phyloP scores from a whole-genome alignment of 1,284 basidiomycete species.

The Ganoderma meredithae region DNA sequence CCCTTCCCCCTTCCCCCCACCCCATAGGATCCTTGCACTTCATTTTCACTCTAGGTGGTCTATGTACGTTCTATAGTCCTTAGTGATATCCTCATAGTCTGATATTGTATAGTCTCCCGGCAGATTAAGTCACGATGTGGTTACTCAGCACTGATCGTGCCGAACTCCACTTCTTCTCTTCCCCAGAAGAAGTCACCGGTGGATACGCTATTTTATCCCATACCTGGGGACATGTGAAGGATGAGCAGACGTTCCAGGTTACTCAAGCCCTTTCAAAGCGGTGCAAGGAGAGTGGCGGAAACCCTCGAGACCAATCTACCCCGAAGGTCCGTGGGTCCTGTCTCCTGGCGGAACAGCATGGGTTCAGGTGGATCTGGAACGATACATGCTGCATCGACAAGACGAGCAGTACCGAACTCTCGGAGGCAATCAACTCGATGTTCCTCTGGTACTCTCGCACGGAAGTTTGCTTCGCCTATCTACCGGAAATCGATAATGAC shows the following conservation, averaged over 20 bases:
- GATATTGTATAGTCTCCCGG: not conserved
- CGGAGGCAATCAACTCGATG: conserved; percentile 7
- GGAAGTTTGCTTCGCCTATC: conserved; percentile 8
- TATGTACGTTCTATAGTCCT: not conserved
- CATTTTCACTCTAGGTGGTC: too few species aligned
- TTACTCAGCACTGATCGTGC: conserved; percentile 11
- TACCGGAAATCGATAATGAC: not conserved
- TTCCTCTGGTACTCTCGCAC: conserved; percentile 5
- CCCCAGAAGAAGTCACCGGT: not conserved
- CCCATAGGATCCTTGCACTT: too few species aligned
- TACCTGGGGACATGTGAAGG: not conserved
- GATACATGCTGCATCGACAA: conserved; percentile 13
- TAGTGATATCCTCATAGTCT: not conserved
- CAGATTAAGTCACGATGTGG: conserved; percentile 9
- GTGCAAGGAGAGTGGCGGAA: not conserved
- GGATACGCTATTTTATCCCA: conserved; percentile 10
- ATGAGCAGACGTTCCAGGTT: conserved; percentile 5
- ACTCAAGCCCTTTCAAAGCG: not conserved
- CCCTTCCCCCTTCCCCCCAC: too few species aligned
- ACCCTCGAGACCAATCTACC: not conserved
- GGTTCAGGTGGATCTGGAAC: conserved; percentile 2
- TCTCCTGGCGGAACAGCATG: not conserved
- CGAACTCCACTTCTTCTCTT: conserved; percentile 8
- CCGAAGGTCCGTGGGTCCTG: conserved; percentile 9
- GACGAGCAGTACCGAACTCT: conserved; percentile 3